Base-by-base conservation (phyloP, 768 basidiomycete species). In the Naematelia aurantialba region DNA sequence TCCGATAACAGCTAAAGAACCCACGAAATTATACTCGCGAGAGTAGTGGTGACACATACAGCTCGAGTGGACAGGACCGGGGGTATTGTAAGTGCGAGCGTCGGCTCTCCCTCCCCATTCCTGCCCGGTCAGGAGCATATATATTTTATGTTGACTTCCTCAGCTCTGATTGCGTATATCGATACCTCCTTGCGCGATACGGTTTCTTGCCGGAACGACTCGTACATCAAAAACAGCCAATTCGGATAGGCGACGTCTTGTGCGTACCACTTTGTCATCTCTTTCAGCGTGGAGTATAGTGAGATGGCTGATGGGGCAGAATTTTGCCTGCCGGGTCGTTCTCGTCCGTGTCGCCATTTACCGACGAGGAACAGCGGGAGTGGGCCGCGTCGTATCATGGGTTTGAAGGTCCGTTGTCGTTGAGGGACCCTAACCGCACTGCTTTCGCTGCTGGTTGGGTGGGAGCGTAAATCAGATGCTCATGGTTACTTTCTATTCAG, bases 351-450 rank as follows among this genome's bases (percentile, higher is more conserved):
- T 62, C 63, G 22, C 69, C 69, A 0, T 68, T 63, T 31, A 55
- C 46, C 4, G 67, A 59, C 3, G 64, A 71, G 42, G 55, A 56
- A 13, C 67, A 71, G 52, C 52, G 69, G 17, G 63, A 65, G 22
- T 71, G 69, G 69, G 69, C 69, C 5, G 69, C 67, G 10, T 59
- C 56, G 39, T 71, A 52, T 52, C 66, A 68, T 52, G 69, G 69
- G 1, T 71, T 71, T 51, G 55, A 66, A 27, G 69, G 64, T 58
- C 21, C 12, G 52, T 45, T 10, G n/a, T 55, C 5, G 11, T 2
- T 21, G n/a, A n/a, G n/a, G n/a, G n/a, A n/a, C n/a, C n/a, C n/a
- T n/a, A n/a, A 27, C 17, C 19, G 12, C 17, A 17, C n/a, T 22
- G 3, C 49, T 1, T 4, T 52, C 39, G 31, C n/a, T 52, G 26